These are phyloP conservation scores for Calonectria leucothoes DNA, from an alignment of 2,329 filamentous ascomycete species.

Conservation along the genomic window DNA sequence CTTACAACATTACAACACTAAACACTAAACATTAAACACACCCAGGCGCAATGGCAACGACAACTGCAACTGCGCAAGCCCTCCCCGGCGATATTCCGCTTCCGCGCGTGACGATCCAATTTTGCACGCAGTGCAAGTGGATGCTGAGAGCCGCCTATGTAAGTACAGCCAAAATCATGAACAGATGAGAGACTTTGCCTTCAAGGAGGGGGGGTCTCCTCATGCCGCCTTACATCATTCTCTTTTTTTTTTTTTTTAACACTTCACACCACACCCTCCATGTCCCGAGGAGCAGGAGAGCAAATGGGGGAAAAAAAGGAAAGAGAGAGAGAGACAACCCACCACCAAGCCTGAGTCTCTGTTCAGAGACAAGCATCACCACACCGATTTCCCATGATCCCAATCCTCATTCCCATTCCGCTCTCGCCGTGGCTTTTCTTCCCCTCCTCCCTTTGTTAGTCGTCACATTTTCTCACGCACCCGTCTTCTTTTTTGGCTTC, in stretches of 20 bases:
- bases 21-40: not conserved
- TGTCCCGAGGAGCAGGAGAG: not conserved
- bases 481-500: not conserved
- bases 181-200: not conserved
- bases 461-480: not conserved
- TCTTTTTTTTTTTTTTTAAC: not conserved
- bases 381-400: not conserved
- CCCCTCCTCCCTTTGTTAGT: not conserved
- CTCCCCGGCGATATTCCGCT: constrained; percentile 32
- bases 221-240: not conserved
- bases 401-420: not conserved
- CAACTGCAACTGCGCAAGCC: constrained; percentile 11
- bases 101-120: constrained; percentile 87
- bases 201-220: not conserved
- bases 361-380: not conserved
- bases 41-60: not conserved
- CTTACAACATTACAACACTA: no score
- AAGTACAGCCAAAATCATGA: constrained; percentile 46
- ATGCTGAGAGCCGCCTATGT: constrained; percentile 89
- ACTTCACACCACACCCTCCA: not conserved
- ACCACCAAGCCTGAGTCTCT: not conserved
- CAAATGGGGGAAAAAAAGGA: no score
- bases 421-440: no score
- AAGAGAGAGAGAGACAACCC: not conserved
- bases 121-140: constrained; percentile 96